Base-by-base conservation (phyloP, 1,139 yeast species). In the Lodderomyces jiufengensis region DNA sequence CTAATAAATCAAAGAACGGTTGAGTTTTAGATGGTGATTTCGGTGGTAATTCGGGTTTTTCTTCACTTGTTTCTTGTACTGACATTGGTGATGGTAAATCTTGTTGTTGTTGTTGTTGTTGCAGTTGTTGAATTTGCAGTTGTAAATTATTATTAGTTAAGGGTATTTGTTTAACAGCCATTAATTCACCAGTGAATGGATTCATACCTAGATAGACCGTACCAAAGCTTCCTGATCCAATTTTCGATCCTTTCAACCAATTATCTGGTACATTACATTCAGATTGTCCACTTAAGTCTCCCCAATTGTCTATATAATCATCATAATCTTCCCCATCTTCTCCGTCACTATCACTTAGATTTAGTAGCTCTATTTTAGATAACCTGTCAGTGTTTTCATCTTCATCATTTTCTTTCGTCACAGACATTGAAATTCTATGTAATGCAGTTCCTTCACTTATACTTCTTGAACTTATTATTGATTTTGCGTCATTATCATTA, bases 111-210 rank as follows among this genome's bases (percentile, higher is more conserved):
- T n/a, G 23, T 11, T 18, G 27, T 20, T 31, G 29, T 12, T 23
- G 10, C 22, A 13, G 16, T 11, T 24, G 16, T 13, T 11, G 16
- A 16, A n/a, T n/a, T 15, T 31, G 29, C 11, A 20, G 24, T 16
- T 11, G 20, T 24, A 28, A 18, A 9, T 28, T 28, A 24, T 16
- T 25, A 37, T 57, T 62, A 1, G 85, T 82, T 14, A 88, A 57
- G 29, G 83, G 83, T 0, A 92, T 96, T 55, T 90, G 97, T 52
- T 92, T 92, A 10, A 92, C 96, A 0, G 97, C 98, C 95, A 92
- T 87, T 37, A 92, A 67, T 53, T 88, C 97, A 29, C 98, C 98
- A 0, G 95, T 88, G 30, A 82, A 64, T 1, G 95, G 85, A 54
- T 88, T 87, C 82, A 92, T 80, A 1, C 97, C 98, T 29, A 92